phyloP scores from a whole-genome alignment of 176 grass and related monocot species.

The Rhynchospora tenuis region DNA sequence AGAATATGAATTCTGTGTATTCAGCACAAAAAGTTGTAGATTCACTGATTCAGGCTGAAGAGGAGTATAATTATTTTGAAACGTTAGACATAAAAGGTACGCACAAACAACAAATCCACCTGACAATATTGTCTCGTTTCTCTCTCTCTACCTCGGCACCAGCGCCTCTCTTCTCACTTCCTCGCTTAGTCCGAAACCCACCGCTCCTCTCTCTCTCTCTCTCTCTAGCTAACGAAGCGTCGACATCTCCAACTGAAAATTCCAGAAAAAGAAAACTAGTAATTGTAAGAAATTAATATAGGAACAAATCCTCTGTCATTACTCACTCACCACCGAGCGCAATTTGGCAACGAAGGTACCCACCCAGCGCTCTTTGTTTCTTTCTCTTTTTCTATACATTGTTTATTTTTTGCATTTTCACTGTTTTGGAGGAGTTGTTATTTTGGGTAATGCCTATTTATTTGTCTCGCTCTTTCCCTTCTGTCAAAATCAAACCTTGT shows the following conservation, averaged over 20 bases:
- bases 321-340: background rate
- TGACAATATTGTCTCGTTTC: conserved; percentile 9
- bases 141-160: background rate
- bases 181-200: background rate
- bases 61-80: background rate
- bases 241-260: background rate
- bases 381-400: background rate
- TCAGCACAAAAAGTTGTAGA: background rate
- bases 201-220: background rate
- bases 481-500: background rate
- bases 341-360: background rate
- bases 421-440: background rate
- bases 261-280: background rate
- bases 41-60: background rate
- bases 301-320: background rate
- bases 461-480: background rate
- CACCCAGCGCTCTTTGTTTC: background rate
- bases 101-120: conserved; percentile 21
- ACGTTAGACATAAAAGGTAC: background rate
- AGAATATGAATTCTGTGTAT: background rate
- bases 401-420: background rate
- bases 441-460: conserved; percentile 2
- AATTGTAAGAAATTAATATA: background rate
- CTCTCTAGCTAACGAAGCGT: background rate
- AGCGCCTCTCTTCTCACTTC: conserved; percentile 3